Evolutionary conservation across 805 yeast species (phyloP).

Genomic region (Pichia nanzhaoensis): DNA sequence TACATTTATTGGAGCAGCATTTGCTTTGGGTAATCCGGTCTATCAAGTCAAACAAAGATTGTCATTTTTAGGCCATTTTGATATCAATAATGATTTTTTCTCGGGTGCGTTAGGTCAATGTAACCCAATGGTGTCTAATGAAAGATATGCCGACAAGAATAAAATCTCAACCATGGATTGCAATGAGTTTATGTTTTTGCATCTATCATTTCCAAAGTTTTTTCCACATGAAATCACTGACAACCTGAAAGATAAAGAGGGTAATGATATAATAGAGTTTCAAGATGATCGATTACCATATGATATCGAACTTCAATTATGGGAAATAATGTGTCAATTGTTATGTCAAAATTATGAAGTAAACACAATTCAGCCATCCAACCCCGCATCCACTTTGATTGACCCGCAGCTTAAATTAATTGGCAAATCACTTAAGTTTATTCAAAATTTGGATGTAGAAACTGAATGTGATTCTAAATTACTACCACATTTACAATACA

Average conservation of each 20-base stretch:
- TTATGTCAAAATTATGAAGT: constrained; percentile 25
- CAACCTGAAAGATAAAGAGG: constrained; percentile 4
- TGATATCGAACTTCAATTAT: constrained; percentile 35
- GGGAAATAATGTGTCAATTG: constrained; percentile 33
- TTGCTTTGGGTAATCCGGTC: constrained; percentile 25
- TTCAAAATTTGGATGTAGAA: constrained; percentile 21
- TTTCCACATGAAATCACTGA: constrained; percentile 23
- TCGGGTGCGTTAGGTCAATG: constrained; percentile 41
- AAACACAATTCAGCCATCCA: not conserved
- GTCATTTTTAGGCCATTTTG: constrained; percentile 45
- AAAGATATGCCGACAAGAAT: constrained; percentile 13
- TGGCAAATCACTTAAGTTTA: constrained; percentile 24
- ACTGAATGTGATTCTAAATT: constrained; percentile 28
- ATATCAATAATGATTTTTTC: constrained; percentile 25
- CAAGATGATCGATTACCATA: constrained; percentile 23
- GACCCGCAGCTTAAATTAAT: constrained; percentile 10
- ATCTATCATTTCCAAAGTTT: constrained; percentile 53
- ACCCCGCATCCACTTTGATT: constrained; percentile 18
- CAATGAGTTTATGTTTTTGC: constrained; percentile 40
- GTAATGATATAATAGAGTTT: constrained; percentile 31
- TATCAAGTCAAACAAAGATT: constrained; percentile 48
- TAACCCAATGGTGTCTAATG: constrained; percentile 35
- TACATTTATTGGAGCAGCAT: constrained; percentile 66
- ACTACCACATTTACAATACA: constrained; percentile 32
- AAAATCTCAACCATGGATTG: constrained; percentile 11